Evolutionary conservation across 805 yeast genomes (phyloP), one percentile per base, ranked within the genome.

Genomic region (Teunomyces atbi): DNA sequence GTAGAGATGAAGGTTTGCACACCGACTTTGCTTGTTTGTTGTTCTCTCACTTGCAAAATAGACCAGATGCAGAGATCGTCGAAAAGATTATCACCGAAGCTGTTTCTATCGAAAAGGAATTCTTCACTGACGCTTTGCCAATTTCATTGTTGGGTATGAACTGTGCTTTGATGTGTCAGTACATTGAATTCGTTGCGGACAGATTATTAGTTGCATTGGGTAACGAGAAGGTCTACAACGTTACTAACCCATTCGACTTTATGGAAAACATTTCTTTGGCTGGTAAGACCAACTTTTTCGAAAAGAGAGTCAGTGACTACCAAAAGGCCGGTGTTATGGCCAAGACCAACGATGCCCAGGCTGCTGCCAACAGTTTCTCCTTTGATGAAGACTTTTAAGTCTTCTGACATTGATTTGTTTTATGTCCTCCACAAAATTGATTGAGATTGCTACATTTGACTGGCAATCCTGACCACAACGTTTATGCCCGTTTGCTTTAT

Each of bases 301-400:
- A 92, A 79, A 92, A 92, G 83, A 87, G 99, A 76, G 99, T 92
- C 48, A 87, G 96, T 48, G 99, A 92, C 73, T 92, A 92, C 76
- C 99, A 92, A 76, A 94, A 92, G 77, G 98, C 99, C 48, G 98
- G 99, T 77, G 99, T 92, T 62, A 92, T 92, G 94, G 92, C 96
- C 56, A 77, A 78, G 56, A 68, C 82, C 45, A 69, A 71, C 56
- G 79, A 82, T 58, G 65, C 75, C 51, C 64, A 67, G 51, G 73
- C 71, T 51, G 54, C 68, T 40, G 77, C 76, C 46, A 74, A 74
- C 65, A 79, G 81, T 39, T 91, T 92, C 73, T 74, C 86, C 41
- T 85, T 94, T 60, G 96, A 91, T 69, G 99, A 92, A 72, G 98
- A 94, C 62, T 92, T 92, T 71, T 92, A 83, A 56, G 26, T n/a